Evolutionary conservation across 2,329 filamentous ascomycete species (phyloP).

Genomic region (Aspergillus fructus): DNA sequence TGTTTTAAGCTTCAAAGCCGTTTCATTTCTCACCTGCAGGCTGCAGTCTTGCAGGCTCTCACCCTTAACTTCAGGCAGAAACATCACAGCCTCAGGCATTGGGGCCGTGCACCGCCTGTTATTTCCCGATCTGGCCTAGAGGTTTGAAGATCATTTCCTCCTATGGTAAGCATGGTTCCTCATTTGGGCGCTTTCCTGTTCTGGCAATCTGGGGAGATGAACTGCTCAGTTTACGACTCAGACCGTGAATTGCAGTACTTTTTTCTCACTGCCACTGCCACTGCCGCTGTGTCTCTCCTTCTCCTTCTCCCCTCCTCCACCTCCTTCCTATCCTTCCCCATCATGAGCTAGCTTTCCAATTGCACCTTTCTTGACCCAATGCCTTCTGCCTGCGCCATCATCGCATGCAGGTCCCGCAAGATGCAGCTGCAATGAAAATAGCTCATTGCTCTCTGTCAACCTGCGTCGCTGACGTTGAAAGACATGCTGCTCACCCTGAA

Average conservation of each 20-base stretch:
- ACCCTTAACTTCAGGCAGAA: conserved; percentile 1
- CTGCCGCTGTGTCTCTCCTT: background rate
- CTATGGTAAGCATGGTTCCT: conserved; percentile 22
- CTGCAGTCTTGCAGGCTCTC: background rate
- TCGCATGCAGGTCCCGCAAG: conserved; percentile 1
- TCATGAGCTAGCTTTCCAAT: background rate
- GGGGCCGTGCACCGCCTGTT: background rate
- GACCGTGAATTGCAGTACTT: conserved; percentile 4
- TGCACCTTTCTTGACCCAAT: background rate
- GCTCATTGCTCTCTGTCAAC: conserved; percentile 6
- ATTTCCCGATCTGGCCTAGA: conserved; percentile 17
- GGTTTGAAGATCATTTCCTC: conserved; percentile 23
- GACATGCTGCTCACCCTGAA: conserved; percentile 54
- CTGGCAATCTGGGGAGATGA: conserved; percentile 20
- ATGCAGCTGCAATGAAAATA: conserved; percentile 12
- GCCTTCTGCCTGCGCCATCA: conserved; percentile 2
- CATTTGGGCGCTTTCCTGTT: conserved; percentile 27
- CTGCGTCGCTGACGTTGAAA: background rate
- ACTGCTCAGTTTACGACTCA: conserved; percentile 9
- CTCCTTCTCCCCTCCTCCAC: background rate
- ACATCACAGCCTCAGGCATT: conserved; percentile 13
- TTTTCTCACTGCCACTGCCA: conserved; percentile 3
- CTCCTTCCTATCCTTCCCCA: background rate
- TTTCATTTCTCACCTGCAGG: background rate
- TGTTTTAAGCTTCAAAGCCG: background rate